Evolutionary conservation across 2,329 filamentous ascomycete genomes (phyloP), one percentile per base, ranked within the genome.

Genomic region (Leptographium lundbergii): DNA sequence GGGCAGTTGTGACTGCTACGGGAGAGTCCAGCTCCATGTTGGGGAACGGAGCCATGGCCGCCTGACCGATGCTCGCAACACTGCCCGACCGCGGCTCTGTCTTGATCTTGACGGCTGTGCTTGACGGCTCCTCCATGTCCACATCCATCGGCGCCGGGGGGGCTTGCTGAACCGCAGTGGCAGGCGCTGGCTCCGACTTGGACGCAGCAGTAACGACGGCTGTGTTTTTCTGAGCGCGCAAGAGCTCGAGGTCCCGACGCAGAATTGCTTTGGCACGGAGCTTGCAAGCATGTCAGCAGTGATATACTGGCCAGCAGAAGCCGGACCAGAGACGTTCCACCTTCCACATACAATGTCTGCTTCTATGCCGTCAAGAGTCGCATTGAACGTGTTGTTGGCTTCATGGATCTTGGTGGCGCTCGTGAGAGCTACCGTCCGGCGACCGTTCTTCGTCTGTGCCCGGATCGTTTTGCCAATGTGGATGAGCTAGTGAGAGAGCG

Each of bases 401-500:
- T 78, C 75, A 36, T 73, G 70, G 58, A 81, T 68, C 64, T 75
- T 78, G 52, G 70, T 67, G 57, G 73, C 73, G 59, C 68, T 66
- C 65, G 68, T 47, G 65, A 67, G 62, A 67, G 66, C 66, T 17
- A 66, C 64, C 19, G 71, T 71, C 60, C 71, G 73, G 48, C 74
- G 70, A 17, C 73, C 72, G 62, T 80, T 76, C 63, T 74, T 76
- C 34, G 72, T 70, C 45, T 75, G 75, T 1, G 75, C 70, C 55
- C 74, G 79, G 14, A 84, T 70, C 22, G 80, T 78, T 66, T 81
- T 85, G 19, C 80, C 81, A 2, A 78, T 80, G 67, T 84, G 78
- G 17, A 85, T 73, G 29, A 84, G 75, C 81, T 85, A 61, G 17
- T 34, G 48, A 29, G 13, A 39, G 67, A 56, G 22, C 54, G 53